Evolutionary conservation across 306 rosid genomes (phyloP).

Genomic region (Ochetophila trinervis): DNA sequence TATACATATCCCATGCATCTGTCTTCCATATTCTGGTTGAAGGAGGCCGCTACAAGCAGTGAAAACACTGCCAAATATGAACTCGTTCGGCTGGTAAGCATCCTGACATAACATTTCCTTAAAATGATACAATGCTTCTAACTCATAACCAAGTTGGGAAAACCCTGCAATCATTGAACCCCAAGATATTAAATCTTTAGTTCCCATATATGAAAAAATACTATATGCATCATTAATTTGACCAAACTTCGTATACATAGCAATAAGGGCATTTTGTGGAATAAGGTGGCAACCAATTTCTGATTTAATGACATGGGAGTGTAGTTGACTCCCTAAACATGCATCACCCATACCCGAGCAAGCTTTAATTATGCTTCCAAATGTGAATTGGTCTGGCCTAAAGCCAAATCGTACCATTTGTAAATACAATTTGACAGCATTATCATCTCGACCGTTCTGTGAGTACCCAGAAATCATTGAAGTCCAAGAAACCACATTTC

Average conservation of each 20-base stretch:
- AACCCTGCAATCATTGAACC: constrained; percentile 71
- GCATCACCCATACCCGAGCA: constrained; percentile 47
- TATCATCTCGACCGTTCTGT: constrained; percentile 44
- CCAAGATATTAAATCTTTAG: constrained; percentile 76
- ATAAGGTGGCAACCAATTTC: constrained; percentile 43
- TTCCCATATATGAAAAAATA: constrained; percentile 45
- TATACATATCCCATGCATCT: constrained; percentile 58
- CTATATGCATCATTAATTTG: constrained; percentile 45
- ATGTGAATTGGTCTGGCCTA: constrained; percentile 61
- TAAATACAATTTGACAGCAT: constrained; percentile 53
- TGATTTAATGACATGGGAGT: constrained; percentile 57
- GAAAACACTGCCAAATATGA: constrained; percentile 60
- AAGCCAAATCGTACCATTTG: constrained; percentile 55
- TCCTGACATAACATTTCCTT: constrained; percentile 59
- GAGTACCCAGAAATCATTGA: constrained; percentile 65
- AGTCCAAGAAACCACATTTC: constrained; percentile 79
- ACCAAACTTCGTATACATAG: constrained; percentile 64
- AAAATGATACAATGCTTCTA: constrained; percentile 58
- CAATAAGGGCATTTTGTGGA: constrained; percentile 72
- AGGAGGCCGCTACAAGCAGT: constrained; percentile 62
- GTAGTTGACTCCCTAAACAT: constrained; percentile 57
- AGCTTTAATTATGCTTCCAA: constrained; percentile 67
- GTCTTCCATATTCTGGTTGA: constrained; percentile 64
- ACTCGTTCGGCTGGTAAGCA: constrained; percentile 59
- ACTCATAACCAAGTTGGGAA: constrained; percentile 59